Conservation (phyloP, 2,329 filamentous ascomycete species). For the Xylariaceae sp. region DNA sequence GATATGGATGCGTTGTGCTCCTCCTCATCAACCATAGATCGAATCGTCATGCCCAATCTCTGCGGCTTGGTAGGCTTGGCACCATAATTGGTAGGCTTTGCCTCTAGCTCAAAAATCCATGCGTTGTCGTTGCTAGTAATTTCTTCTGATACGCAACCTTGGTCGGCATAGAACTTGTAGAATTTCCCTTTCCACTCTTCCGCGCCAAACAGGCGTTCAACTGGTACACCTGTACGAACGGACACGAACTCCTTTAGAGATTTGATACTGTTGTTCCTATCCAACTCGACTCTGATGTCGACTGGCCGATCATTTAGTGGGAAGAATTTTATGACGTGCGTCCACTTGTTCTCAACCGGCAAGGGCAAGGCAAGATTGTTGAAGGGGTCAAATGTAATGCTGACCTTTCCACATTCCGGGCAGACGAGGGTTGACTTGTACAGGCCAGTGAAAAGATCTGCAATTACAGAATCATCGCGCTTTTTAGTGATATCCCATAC, state of each 20-base stretch:
- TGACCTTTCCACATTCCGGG: slow-evolving; percentile 88
- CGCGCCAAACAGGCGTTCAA: slow-evolving; percentile 71
- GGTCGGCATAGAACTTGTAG: slow-evolving; percentile 83
- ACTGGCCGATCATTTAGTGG: slow-evolving; percentile 74
- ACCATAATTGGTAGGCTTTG: slow-evolving; percentile 74
- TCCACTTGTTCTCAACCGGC: slow-evolving; percentile 83
- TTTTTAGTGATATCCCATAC: slow-evolving; percentile 92
- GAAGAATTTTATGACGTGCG: slow-evolving; percentile 73
- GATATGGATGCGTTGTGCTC: slow-evolving; percentile 34
- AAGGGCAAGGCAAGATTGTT: slow-evolving; percentile 91
- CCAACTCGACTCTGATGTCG: slow-evolving; percentile 75
- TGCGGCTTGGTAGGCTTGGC: slow-evolving; percentile 51
- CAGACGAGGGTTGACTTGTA: slow-evolving; percentile 98
- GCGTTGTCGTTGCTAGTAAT: slow-evolving; percentile 69
- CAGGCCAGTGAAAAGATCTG: slow-evolving; percentile 94
- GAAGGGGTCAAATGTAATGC: slow-evolving; percentile 98
- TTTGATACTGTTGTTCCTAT: slow-evolving; percentile 73
- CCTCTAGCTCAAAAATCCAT: slow-evolving; percentile 77
- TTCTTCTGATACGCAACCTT: slow-evolving; percentile 67
- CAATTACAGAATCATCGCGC: slow-evolving; percentile 92
- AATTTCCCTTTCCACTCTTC: slow-evolving; percentile 85
- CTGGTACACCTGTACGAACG: slow-evolving; percentile 65
- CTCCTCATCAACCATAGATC: slow-evolving; percentile 55
- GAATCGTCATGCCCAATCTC: slow-evolving; percentile 35
- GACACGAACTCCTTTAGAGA: slow-evolving; percentile 71